These are phyloP conservation scores for Niebla homalea DNA, from an alignment of 495 filamentous ascomycete genomes.

Conservation along the genomic window DNA sequence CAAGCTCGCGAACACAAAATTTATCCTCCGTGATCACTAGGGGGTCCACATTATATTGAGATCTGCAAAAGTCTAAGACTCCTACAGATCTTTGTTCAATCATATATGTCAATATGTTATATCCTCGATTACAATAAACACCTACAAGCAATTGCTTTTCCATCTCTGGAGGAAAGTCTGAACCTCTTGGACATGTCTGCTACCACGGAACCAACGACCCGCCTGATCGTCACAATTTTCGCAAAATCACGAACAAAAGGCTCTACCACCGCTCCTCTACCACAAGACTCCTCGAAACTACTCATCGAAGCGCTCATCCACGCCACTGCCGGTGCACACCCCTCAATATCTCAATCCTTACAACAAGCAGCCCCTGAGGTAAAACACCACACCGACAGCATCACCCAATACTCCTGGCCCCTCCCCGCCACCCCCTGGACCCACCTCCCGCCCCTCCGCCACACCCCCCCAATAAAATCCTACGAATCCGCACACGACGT, in stretches of 20 bases:
- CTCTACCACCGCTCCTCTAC: neutral
- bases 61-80: neutral
- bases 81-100: neutral
- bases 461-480: slow-evolving; percentile 50
- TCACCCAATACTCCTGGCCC: slow-evolving; percentile 5
- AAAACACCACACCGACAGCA: neutral
- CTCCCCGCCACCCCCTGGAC: slow-evolving; percentile 25
- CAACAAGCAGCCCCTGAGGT: neutral
- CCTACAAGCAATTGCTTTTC: neutral
- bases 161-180: neutral
- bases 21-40: too few relatives aligned
- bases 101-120: neutral
- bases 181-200: neutral
- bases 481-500: slow-evolving; percentile 60
- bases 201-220: neutral
- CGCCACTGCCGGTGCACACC: neutral
- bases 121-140: neutral
- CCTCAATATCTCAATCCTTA: neutral
- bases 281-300: neutral
- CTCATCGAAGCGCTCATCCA: neutral
- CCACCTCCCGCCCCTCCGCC: slow-evolving; percentile 42
- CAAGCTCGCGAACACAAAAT: too few relatives aligned
- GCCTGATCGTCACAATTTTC: neutral
- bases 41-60: neutral
- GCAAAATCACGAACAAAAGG: neutral